Evolutionary conservation across 2,329 filamentous ascomycete species (phyloP), one percentile per base, ranked within the genome.

Genomic region (Dactylonectria estremocensis): DNA sequence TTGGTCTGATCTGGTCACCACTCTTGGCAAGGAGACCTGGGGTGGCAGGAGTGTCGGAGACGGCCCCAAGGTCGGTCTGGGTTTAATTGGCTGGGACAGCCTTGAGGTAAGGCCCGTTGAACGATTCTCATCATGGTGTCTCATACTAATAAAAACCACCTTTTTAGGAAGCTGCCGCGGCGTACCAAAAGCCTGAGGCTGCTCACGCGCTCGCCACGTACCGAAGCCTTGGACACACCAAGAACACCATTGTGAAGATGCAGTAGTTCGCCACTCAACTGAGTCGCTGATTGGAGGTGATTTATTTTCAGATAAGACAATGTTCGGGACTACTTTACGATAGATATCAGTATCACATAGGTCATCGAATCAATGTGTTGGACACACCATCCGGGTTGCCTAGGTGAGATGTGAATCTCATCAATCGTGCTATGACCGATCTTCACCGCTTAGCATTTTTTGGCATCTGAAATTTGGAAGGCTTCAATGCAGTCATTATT

Each of bases 31-130:
- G 55, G 49, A 67, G 4, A 61, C 59, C 2, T 55, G 64, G 28
- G 67, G 67, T 3, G 67, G 67, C 9, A 37, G 28, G n/a, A 58
- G 54, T 24, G 16, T 67, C 13, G 50, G 64, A 7, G 67, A 67
- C n/a, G 64, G 56, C n/a, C 31, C 57, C 8, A 40, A 45, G 5
- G 60, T 67, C 18, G 67, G 67, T 3, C 11, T 69, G 1, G 67
- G 16, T 1, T 13, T 69, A 14, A 5, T 69, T 49, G 67, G 56
- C 28, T 69, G 67, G 67, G 61, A 69, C 5, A 69, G 45, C 18
- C 28, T 68, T 7, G 64, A 68, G 55, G 67, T 69, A 62, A 3
- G 57, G 2, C 24, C 13, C 9, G 14, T 31, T 9, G 7, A n/a
- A 8, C 16, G 16, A n/a, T n/a, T 7, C 16, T 1, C 14, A 43